Base-by-base conservation (phyloP, 345 rosid genomes). In the Populus alba region DNA sequence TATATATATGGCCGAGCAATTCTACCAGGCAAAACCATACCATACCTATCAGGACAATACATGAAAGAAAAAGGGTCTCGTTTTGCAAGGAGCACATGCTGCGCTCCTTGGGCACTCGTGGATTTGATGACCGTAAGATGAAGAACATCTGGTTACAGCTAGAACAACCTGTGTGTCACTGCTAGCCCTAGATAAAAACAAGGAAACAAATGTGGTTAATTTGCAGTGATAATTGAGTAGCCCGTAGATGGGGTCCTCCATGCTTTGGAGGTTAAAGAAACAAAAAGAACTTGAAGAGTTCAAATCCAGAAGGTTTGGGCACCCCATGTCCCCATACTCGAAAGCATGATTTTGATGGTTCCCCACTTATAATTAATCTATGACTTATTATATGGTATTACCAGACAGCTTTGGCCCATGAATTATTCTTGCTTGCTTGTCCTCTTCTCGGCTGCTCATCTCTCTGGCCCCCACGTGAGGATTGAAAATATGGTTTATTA, bases 391-490 rank as follows among this genome's bases (percentile, higher is more conserved):
- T 57, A 71, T 0, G 72, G 68, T n/a, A 29, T 62, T 23, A 65
- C 15, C 47, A 75, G 86, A 80, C 87, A 84, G 70, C 70, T 23
- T 49, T 66, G 86, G 80, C 82, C 89, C 81, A 75, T 53, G 15
- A 77, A 71, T 72, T 80, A 71, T 80, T 82, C 86, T 81, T 71
- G 73, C 73, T 29, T 74, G 65, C 79, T 70, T 68, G 77, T 82
- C 84, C 63, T 78, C 41, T 66, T 18, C 29, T 18, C 53, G 29
- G 43, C 20, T 51, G 77, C 74, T 55, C 20, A 15, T 71, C n/a
- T 33, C 33, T 37, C 66, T 17, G 68, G 78, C 70, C 82, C 76
- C 80, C 82, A 78, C 74, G 51, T 62, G 62, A 75, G 78, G 70
- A 9, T 66, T 55, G 39, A 70, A 53, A 65, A 43, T 57, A 51